Base-by-base conservation (phyloP, 2,329 filamentous ascomycete species). In the Aspergillus sp. region DNA sequence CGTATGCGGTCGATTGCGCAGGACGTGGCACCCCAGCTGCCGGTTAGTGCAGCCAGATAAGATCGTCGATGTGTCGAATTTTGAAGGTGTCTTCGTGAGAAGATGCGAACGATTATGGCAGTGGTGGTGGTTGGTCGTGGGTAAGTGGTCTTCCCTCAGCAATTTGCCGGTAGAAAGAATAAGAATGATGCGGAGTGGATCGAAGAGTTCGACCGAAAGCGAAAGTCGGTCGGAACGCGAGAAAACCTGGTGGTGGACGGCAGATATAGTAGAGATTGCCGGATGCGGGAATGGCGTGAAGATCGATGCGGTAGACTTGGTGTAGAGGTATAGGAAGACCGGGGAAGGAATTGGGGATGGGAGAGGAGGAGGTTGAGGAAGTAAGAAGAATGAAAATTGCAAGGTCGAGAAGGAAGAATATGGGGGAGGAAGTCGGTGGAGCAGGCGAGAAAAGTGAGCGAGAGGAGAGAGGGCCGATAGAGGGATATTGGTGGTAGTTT, bases 381-480 rank as follows among this genome's bases (percentile, higher is more conserved):
- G 55, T 45, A 13, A 20, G 50, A 45, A 53, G 56, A 56, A 58
- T 43, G 45, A 59, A 53, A 53, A 53, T 46, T 50, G 56, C 54
- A 56, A 54, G 54, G 56, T 56, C 54, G 51, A 52, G 40, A 52
- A 38, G 35, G 16, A 38, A 50, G 54, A 59, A 65, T 60, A 65
- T 60, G 56, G 53, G 53, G 59, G 56, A 57, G 53, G 51, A 58
- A 57, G 59, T 58, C 55, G 48, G 58, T 58, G 58, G 58, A 62
- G 52, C 53, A 36, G 46, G 49, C 53, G 14, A 42, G 54, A 59
- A 60, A 51, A 59, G 57, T 57, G 46, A 56, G 48, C 52, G 59
- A 61, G 58, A 55, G 47, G 48, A 45, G 58, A 59, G 40, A 49
- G 38, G 50, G 54, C 49, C 47, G 56, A 56, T 57, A 54, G 40